Evolutionary conservation across 495 filamentous ascomycete species (phyloP).

Genomic region (Podospora australis): DNA sequence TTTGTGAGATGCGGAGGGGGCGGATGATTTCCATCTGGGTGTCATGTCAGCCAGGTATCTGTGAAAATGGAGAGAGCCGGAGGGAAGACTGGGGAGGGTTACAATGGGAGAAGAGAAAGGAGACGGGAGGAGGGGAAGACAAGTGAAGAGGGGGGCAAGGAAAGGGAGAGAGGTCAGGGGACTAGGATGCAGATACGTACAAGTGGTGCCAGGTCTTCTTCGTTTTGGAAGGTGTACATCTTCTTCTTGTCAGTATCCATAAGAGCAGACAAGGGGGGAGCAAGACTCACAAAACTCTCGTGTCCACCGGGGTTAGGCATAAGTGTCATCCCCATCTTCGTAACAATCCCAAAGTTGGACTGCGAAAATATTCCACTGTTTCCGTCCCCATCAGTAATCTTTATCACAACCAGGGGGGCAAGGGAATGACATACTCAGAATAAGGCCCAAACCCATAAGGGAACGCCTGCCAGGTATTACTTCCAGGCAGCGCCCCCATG

Average conservation of each 20-base stretch:
- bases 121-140: slow-evolving; percentile 1
- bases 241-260: slow-evolving; percentile 18
- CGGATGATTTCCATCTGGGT: slow-evolving; percentile 44
- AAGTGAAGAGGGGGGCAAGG: background rate
- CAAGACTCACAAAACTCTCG: slow-evolving; percentile 39
- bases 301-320: slow-evolving; percentile 49
- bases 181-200: slow-evolving; percentile 15
- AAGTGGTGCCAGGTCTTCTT: slow-evolving; percentile 43
- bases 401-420: no score
- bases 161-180: background rate
- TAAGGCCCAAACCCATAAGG: slow-evolving; percentile 51
- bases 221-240: slow-evolving; percentile 46
- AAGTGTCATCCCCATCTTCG: slow-evolving; percentile 50
- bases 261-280: no score
- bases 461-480: slow-evolving; percentile 46
- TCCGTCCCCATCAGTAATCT: slow-evolving; percentile 41
- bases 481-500: slow-evolving; percentile 50
- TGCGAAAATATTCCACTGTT: slow-evolving; percentile 52
- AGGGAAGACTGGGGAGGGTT: background rate
- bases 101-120: background rate
- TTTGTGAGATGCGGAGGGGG: slow-evolving; percentile 42
- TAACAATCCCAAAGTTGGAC: slow-evolving; percentile 52
- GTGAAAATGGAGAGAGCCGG: no score
- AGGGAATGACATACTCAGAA: slow-evolving; percentile 48
- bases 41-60: no score